Conservation (phyloP, 345 rosid genomes). For the Dovyalis caffra region DNA sequence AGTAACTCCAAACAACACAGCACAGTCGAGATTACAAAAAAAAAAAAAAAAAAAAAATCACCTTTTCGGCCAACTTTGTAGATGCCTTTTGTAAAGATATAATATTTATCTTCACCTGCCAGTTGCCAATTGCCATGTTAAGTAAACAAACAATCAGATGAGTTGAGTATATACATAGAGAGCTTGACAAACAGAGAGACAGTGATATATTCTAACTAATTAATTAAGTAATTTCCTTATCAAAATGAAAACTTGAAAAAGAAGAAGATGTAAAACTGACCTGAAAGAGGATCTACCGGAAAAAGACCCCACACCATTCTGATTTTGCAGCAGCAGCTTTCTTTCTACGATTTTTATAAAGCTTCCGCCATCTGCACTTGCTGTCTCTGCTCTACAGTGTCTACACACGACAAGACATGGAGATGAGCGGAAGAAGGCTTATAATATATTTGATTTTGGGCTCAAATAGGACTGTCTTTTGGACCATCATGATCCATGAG, state of each 20-base stretch:
- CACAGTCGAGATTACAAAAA: no score
- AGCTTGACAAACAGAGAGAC: background rate
- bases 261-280: constrained; percentile 20
- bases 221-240: background rate
- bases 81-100: constrained; percentile 54
- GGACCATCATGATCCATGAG: no score
- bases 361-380: no score
- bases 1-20: background rate
- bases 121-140: background rate
- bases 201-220: background rate
- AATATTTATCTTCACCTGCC: constrained; percentile 69
- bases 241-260: background rate
- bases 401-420: no score
- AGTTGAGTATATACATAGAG: no score
- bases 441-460: no score
- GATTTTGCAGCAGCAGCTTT: background rate
- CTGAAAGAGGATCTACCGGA: constrained; percentile 72
- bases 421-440: no score
- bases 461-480: no score
- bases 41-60: background rate
- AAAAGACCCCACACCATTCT: constrained; percentile 80
- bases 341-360: background rate
- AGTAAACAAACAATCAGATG: background rate
- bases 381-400: no score
- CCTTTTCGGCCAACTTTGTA: constrained; percentile 80